These are phyloP conservation scores for Amanita pseudoporphyria DNA, from an alignment of 768 basidiomycete species.

Conservation along the genomic window DNA sequence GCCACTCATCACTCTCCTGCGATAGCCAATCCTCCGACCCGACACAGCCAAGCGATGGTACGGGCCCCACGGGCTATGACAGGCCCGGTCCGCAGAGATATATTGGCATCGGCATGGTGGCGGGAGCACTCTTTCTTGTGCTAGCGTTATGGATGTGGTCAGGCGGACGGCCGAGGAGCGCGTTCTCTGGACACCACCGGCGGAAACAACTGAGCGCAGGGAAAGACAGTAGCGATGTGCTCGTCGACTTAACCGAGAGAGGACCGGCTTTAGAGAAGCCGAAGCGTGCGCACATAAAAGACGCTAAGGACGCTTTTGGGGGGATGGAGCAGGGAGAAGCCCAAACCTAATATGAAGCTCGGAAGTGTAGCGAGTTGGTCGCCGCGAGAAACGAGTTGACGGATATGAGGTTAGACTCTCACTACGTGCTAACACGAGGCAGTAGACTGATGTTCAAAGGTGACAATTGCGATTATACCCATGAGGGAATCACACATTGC, in stretches of 20 bases:
- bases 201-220: not conserved
- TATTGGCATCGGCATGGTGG: slow-evolving; percentile 36
- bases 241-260: not conserved
- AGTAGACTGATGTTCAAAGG: not conserved
- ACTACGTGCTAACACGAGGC: not conserved
- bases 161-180: slow-evolving; percentile 24
- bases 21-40: slow-evolving; percentile 18
- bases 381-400: not conserved
- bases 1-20: slow-evolving; percentile 10
- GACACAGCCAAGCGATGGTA: slow-evolving; percentile 13
- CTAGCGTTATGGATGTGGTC: slow-evolving; percentile 28
- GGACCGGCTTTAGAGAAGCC: slow-evolving; percentile 4
- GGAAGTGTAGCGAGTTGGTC: not conserved
- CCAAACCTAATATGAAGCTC: not conserved
- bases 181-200: slow-evolving; percentile 12
- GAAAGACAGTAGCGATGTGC: slow-evolving; percentile 3
- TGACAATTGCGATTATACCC: not conserved
- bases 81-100: slow-evolving; percentile 29
- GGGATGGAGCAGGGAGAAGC: not conserved
- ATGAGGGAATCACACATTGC: not conserved
- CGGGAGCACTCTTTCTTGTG: slow-evolving; percentile 22
- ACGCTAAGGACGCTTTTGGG: not conserved
- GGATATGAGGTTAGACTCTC: slow-evolving; percentile 1
- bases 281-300: slow-evolving; percentile 5
- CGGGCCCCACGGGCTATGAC: slow-evolving; percentile 16